Evolutionary conservation across 352 stramenopile species (phyloP).

Genomic region (Blastocystis sp.): DNA sequence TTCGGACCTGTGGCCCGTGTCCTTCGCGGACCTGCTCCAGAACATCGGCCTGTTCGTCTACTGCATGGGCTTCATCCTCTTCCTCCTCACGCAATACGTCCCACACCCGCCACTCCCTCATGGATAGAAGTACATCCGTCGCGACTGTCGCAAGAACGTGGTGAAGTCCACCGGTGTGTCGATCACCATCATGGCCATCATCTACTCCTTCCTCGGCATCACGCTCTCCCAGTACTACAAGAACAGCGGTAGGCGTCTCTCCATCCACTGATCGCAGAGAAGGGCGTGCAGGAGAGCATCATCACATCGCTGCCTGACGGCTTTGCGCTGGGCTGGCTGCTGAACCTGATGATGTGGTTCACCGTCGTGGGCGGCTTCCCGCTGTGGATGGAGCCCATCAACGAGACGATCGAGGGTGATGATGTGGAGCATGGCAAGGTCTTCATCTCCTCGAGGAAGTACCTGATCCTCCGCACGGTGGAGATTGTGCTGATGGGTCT

Average conservation of each 20-base stretch:
- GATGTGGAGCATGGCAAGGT: constrained; percentile 40
- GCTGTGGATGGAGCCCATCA: constrained; percentile 62
- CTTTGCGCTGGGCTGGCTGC: background rate
- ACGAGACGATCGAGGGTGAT: constrained; percentile 53
- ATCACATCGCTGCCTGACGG: background rate
- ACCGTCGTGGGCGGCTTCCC: constrained; percentile 53
- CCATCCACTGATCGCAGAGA: background rate
- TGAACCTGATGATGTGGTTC: constrained; percentile 44
- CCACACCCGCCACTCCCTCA: background rate
- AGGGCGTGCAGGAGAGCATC: constrained; percentile 42
- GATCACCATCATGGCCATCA: constrained; percentile 37
- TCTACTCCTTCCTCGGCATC: constrained; percentile 51
- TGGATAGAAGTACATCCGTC: constrained; percentile 55
- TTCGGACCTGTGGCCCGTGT: constrained; percentile 49
- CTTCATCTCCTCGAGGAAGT: constrained; percentile 40
- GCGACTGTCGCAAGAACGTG: constrained; percentile 33
- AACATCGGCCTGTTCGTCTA: constrained; percentile 55
- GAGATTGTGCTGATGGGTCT: constrained; percentile 23
- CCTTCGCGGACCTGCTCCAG: background rate
- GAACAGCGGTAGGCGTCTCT: constrained; percentile 7
- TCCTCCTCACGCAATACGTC: constrained; percentile 64
- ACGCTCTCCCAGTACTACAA: constrained; percentile 62
- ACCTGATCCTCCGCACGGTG: constrained; percentile 27
- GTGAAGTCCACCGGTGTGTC: constrained; percentile 18
- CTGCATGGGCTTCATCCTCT: constrained; percentile 68